phyloP scores from a whole-genome alignment of 495 filamentous ascomycete genomes.

The Xylaria bambusicola region DNA sequence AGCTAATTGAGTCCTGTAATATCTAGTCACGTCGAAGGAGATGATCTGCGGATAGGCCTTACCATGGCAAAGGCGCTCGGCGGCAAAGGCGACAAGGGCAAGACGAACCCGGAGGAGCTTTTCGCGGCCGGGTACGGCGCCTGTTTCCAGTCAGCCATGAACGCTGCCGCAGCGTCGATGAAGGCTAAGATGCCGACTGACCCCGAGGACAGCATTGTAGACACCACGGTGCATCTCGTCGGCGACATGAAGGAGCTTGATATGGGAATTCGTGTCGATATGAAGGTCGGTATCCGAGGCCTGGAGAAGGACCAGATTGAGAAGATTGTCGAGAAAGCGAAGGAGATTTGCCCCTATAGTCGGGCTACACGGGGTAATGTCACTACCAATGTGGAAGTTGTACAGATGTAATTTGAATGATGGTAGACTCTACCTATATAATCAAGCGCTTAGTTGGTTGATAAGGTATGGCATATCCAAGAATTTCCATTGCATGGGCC shows the following conservation, averaged over 20 bases:
- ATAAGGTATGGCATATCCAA: too few relatives aligned
- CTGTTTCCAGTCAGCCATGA: conserved; percentile 21
- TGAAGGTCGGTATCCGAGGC: conserved; percentile 12
- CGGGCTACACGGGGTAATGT: conserved; percentile 19
- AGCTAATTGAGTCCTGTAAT: too few relatives aligned
- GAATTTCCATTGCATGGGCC: too few relatives aligned
- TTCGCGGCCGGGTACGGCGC: conserved; percentile 22
- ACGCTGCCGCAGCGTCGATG: conserved; percentile 11
- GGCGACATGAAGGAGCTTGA: conserved; percentile 20
- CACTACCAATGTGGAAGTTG: conserved; percentile 8
- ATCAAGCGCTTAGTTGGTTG: neutral
- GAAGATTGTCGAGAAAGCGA: conserved; percentile 12
- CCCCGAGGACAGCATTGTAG: conserved; percentile 14
- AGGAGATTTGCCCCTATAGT: conserved; percentile 20
- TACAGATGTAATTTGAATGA: conserved; percentile 1
- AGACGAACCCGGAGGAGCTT: conserved; percentile 22
- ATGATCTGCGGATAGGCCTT: conserved; percentile 14
- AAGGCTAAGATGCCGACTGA: conserved; percentile 12
- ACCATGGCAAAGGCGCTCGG: conserved; percentile 21
- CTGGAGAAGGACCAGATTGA: conserved; percentile 12
- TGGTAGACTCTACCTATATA: neutral
- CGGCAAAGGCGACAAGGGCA: conserved; percentile 11
- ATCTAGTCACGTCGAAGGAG: conserved; percentile 16
- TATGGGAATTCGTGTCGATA: conserved; percentile 17
- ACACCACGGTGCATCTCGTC: conserved; percentile 19